phyloP scores from a whole-genome alignment of 768 basidiomycete genomes.

The Trametes meyenii region DNA sequence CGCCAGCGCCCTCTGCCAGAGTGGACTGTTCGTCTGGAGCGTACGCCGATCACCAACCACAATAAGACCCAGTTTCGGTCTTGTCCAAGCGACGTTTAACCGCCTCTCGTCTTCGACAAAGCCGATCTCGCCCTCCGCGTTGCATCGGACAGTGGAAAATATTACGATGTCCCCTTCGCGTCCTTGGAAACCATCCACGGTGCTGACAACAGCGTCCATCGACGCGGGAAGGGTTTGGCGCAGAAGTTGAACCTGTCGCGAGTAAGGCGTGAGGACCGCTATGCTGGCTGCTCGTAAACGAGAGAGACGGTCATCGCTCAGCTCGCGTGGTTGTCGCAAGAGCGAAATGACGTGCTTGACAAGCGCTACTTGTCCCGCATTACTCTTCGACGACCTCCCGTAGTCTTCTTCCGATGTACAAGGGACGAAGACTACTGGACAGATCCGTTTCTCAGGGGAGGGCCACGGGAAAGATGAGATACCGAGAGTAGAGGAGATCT shows the following conservation, averaged over 20 bases:
- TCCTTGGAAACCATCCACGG: constrained; percentile 69
- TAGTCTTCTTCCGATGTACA: constrained; percentile 59
- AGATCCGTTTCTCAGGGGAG: constrained; percentile 31
- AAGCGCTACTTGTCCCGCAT: constrained; percentile 58
- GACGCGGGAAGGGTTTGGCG: constrained; percentile 40
- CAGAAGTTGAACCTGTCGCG: constrained; percentile 55
- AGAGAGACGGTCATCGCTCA: neutral
- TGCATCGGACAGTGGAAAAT: constrained; percentile 66
- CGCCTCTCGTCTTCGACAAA: constrained; percentile 64
- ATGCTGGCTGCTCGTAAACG: constrained; percentile 29
- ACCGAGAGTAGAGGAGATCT: constrained; percentile 34
- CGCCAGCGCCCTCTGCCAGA: constrained; percentile 57
- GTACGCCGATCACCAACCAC: constrained; percentile 61
- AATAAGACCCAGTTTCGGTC: constrained; percentile 58
- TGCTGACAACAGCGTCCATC: constrained; percentile 43
- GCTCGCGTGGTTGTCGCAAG: constrained; percentile 33
- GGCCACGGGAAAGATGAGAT: constrained; percentile 65
- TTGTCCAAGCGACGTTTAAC: constrained; percentile 74
- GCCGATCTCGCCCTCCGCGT: constrained; percentile 60
- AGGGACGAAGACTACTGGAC: constrained; percentile 61
- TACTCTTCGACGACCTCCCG: constrained; percentile 64
- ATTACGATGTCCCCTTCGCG: constrained; percentile 69
- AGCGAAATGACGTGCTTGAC: constrained; percentile 50
- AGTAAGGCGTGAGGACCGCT: constrained; percentile 62
- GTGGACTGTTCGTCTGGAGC: constrained; percentile 41